Percentiles rank a stretch among this genome's conserved stretches.
Conservation (phyloP, 2,329 filamentous ascomycete genomes). For the Thelonectria blattea region DNA sequence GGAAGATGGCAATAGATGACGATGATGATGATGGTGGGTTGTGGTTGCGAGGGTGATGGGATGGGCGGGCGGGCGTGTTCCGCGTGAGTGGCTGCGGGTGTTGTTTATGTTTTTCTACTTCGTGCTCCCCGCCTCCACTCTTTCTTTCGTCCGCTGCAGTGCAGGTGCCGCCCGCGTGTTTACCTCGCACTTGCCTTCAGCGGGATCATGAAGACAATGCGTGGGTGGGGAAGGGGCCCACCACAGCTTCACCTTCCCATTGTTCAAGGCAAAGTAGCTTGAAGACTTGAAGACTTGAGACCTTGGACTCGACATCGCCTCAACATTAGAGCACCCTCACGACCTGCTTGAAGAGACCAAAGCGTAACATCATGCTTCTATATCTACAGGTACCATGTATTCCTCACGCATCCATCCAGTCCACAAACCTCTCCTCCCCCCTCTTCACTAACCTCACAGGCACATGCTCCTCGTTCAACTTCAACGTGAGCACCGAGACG, state of each 20-base stretch:
- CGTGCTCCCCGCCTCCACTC: background rate
- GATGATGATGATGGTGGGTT: constrained; percentile 14
- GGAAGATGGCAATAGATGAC: constrained; percentile 19
- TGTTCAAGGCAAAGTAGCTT: background rate
- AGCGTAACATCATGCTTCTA: no score
- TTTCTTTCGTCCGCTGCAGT: no score
- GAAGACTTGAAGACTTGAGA: no score
- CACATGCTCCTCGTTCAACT: constrained; percentile 68
- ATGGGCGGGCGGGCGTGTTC: constrained; percentile 16
- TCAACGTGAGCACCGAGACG: constrained; percentile 72
- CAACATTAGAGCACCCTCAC: no score
- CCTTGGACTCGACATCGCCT: no score
- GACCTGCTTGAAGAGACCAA: no score
- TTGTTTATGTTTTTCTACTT: constrained; percentile 36
- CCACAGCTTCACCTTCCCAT: background rate
- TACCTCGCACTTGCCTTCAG: background rate
- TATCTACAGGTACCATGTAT: background rate
- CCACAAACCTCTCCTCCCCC: constrained; percentile 71
- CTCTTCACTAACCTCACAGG: constrained; percentile 72
- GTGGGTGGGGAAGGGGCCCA: background rate
- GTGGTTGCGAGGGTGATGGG: constrained; percentile 23
- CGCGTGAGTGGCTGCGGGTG: constrained; percentile 22
- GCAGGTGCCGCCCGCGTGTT: background rate
- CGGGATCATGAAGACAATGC: no score
- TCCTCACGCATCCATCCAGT: constrained; percentile 40